These are phyloP conservation scores for Datisca glomerata DNA, from an alignment of 306 rosid species.

Conservation along the genomic window DNA sequence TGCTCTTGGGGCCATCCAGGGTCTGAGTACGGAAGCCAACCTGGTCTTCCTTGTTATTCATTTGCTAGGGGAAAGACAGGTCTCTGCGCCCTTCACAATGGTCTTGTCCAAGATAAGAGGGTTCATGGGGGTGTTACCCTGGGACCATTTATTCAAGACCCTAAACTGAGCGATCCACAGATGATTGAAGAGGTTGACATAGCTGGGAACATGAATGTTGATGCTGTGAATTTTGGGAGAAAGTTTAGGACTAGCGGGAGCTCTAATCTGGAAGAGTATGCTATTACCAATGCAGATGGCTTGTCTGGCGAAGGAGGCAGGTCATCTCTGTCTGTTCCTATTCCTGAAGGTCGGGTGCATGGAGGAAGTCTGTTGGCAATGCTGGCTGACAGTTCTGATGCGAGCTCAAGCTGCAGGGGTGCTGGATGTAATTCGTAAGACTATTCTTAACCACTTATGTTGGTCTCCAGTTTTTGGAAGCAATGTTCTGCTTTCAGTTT, in stretches of 20 bases:
- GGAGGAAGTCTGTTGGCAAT: slow-evolving; percentile 83
- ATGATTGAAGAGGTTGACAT: slow-evolving; percentile 24
- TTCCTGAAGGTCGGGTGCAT: slow-evolving; percentile 88
- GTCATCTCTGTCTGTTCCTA: slow-evolving; percentile 19
- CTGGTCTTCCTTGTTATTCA: slow-evolving; percentile 61
- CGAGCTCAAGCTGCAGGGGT: slow-evolving; percentile 25
- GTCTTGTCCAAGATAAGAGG: slow-evolving; percentile 80
- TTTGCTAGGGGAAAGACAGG: slow-evolving; percentile 88
- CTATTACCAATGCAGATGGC: slow-evolving; percentile 14
- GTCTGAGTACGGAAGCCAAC: slow-evolving; percentile 42
- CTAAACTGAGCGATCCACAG: slow-evolving; percentile 29
- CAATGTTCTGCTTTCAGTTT: too few relatives aligned
- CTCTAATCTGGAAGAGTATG: slow-evolving; percentile 21
- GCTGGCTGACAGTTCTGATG: slow-evolving; percentile 36
- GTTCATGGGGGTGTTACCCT: slow-evolving; percentile 84
- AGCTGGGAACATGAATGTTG: slow-evolving; percentile 36
- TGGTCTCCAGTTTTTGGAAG: too few relatives aligned
- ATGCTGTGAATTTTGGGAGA: slow-evolving; percentile 21
- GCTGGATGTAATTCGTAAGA: too few relatives aligned
- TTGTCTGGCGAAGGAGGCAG: slow-evolving; percentile 21
- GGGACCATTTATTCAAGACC: slow-evolving; percentile 45
- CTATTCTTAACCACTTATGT: too few relatives aligned
- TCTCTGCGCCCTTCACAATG: slow-evolving; percentile 78
- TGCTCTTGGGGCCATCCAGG: slow-evolving; percentile 92
- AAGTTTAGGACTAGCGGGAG: slow-evolving; percentile 7